Evolutionary conservation across 2,329 filamentous ascomycete species (phyloP).

Genomic region (Trichoderma cornu-damae): DNA sequence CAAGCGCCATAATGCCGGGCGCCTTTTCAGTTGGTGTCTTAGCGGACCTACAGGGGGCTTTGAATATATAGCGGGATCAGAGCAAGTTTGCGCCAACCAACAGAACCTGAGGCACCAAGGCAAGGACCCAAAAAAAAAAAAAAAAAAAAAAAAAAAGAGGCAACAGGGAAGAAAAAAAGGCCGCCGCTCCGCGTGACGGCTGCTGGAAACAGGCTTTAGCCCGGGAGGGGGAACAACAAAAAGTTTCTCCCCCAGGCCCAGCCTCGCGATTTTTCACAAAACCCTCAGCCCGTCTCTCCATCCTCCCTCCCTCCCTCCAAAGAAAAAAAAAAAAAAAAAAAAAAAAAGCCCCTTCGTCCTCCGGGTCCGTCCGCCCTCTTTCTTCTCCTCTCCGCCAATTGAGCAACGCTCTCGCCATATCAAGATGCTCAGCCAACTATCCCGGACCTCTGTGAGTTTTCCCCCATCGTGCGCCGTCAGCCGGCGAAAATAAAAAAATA

Average conservation of each 20-base stretch:
- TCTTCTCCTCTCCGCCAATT: slow-evolving; percentile 29
- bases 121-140: not conserved
- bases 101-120: slow-evolving; percentile 28
- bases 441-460: slow-evolving; percentile 51
- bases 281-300: slow-evolving; percentile 36
- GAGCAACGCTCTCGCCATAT: slow-evolving; percentile 39
- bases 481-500: too few relatives aligned
- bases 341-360: not conserved
- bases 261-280: slow-evolving; percentile 46
- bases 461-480: not conserved
- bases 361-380: slow-evolving; percentile 6
- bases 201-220: slow-evolving; percentile 18
- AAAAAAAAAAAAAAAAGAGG: not conserved
- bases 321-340: too few relatives aligned
- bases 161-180: slow-evolving; percentile 10
- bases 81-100: too few relatives aligned
- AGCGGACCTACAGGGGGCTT: too few relatives aligned
- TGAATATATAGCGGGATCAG: not conserved
- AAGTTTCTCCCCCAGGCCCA: slow-evolving; percentile 18
- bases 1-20: not conserved
- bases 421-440: slow-evolving; percentile 52
- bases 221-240: too few relatives aligned
- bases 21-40: not conserved
- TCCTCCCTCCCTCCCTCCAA: not conserved
- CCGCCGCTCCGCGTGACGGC: slow-evolving; percentile 8